A percentile compares a stretch with the other conserved stretches of the same genome.
Evolutionary conservation across 2,329 filamentous ascomycete genomes (phyloP).

Genomic region (Rutstroemia sydowiana): DNA sequence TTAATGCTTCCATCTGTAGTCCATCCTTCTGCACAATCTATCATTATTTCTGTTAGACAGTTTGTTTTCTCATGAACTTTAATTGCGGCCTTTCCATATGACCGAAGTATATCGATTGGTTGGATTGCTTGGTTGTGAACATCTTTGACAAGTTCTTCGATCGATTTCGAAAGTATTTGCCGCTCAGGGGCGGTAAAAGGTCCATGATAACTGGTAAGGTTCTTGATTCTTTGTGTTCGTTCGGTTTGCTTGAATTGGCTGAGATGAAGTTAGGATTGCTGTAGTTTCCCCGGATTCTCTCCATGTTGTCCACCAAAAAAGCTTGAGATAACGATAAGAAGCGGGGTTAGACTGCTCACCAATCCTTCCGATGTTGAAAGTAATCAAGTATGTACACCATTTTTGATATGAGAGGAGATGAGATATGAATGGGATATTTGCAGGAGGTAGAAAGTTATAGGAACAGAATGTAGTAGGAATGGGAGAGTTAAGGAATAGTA

Average conservation of each 20-base stretch:
- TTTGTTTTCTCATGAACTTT: slow-evolving; percentile 83
- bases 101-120: slow-evolving; percentile 67
- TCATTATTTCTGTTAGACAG: slow-evolving; percentile 80
- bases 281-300: background rate
- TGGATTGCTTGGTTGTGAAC: slow-evolving; percentile 62
- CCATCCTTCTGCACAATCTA: slow-evolving; percentile 73
- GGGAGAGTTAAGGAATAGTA: too few species aligned
- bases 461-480: too few species aligned
- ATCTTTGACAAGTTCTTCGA: slow-evolving; percentile 69
- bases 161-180: slow-evolving; percentile 62
- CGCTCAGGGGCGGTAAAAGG: slow-evolving; percentile 59
- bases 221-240: slow-evolving; percentile 60
- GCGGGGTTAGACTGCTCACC: slow-evolving; percentile 19
- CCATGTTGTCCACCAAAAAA: background rate
- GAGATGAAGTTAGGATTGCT: slow-evolving; percentile 26
- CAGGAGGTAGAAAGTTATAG: too few species aligned
- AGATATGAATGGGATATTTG: slow-evolving; percentile 65
- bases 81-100: slow-evolving; percentile 81
- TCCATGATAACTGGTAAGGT: slow-evolving; percentile 57
- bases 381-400: slow-evolving; percentile 30
- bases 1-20: slow-evolving; percentile 51
- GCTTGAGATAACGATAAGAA: slow-evolving; percentile 1
- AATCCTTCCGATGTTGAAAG: slow-evolving; percentile 29
- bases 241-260: slow-evolving; percentile 77
- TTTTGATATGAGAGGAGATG: slow-evolving; percentile 31